Evolutionary conservation across 2,329 filamentous ascomycete genomes (phyloP).

Genomic region (Aureobasidium musti): DNA sequence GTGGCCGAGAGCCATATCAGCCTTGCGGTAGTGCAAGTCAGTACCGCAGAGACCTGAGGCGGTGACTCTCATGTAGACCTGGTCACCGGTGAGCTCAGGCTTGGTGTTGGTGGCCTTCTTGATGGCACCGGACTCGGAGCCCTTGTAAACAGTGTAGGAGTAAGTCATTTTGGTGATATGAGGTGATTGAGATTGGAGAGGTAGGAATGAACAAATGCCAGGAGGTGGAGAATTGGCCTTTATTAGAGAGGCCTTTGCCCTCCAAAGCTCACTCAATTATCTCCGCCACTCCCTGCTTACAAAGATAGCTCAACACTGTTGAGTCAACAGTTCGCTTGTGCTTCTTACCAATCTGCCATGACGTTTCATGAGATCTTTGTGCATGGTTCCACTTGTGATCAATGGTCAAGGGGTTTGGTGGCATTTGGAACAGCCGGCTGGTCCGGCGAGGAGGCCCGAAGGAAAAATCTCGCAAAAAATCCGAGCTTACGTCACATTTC

Average conservation of each 20-base stretch:
- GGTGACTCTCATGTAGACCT: slow-evolving; percentile 65
- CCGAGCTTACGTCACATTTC: background rate
- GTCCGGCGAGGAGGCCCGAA: slow-evolving; percentile 3
- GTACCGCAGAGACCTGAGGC: slow-evolving; percentile 69
- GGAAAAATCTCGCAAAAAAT: background rate
- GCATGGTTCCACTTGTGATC: slow-evolving; percentile 10
- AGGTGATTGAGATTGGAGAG: slow-evolving; percentile 4
- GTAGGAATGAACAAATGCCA: background rate
- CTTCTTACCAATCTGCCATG: slow-evolving; percentile 22
- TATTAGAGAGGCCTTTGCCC: slow-evolving; percentile 3
- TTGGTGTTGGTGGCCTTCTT: slow-evolving; percentile 52
- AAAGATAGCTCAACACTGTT: slow-evolving; percentile 8
- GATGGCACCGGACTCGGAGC: slow-evolving; percentile 60
- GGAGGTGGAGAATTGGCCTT: slow-evolving; percentile 19
- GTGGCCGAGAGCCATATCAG: slow-evolving; percentile 55
- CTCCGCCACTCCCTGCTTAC: slow-evolving; percentile 24
- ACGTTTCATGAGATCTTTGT: slow-evolving; percentile 1
- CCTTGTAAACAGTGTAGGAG: slow-evolving; percentile 65
- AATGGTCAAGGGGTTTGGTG: background rate
- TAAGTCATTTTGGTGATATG: slow-evolving; percentile 37
- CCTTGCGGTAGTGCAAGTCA: slow-evolving; percentile 47
- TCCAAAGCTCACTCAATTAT: background rate
- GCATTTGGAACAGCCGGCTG: background rate
- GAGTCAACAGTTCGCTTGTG: slow-evolving; percentile 12
- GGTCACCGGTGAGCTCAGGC: slow-evolving; percentile 52